A percentile compares a stretch with the other conserved stretches of the same genome.
phyloP scores from a whole-genome alignment of 805 yeast genomes.

The Teunomyces aglyptinius region DNA sequence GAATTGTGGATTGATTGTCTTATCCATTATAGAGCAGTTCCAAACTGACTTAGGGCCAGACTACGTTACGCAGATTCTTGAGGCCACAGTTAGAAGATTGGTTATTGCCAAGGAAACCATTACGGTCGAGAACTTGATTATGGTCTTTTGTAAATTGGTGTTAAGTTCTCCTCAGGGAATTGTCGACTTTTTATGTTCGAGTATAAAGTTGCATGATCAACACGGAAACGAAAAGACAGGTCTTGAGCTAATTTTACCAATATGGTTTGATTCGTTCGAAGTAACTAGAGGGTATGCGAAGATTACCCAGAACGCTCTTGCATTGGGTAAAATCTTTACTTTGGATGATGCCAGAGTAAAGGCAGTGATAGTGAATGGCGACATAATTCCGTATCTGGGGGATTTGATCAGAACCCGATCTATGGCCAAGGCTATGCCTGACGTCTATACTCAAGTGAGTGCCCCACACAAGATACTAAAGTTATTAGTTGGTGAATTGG shows the following conservation, averaged over 20 bases:
- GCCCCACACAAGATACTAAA: constrained; percentile 73
- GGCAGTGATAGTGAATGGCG: constrained; percentile 68
- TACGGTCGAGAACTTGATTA: constrained; percentile 72
- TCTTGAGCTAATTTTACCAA: constrained; percentile 58
- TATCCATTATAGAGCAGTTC: constrained; percentile 55
- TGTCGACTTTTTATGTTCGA: constrained; percentile 53
- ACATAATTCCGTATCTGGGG: constrained; percentile 57
- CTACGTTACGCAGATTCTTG: constrained; percentile 57
- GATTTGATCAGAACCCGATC: constrained; percentile 83
- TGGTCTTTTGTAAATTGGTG: constrained; percentile 73
- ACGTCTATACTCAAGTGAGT: constrained; percentile 60
- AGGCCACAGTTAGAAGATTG: constrained; percentile 70
- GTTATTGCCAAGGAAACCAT: constrained; percentile 63
- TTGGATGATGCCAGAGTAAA: constrained; percentile 55
- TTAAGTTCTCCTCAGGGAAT: constrained; percentile 61
- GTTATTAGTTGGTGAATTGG: constrained; percentile 66
- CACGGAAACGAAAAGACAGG: constrained; percentile 31
- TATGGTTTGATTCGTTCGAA: constrained; percentile 84
- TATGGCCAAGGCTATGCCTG: constrained; percentile 66
- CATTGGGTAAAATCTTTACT: constrained; percentile 64
- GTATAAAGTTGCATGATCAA: constrained; percentile 30
- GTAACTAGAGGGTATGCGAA: constrained; percentile 74
- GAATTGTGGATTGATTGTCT: constrained; percentile 68
- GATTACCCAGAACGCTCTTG: constrained; percentile 65
- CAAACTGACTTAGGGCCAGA: constrained; percentile 35